Evolutionary conservation across 805 yeast genomes (phyloP).

Genomic region (Maudiozyma pseudohumilis): DNA sequence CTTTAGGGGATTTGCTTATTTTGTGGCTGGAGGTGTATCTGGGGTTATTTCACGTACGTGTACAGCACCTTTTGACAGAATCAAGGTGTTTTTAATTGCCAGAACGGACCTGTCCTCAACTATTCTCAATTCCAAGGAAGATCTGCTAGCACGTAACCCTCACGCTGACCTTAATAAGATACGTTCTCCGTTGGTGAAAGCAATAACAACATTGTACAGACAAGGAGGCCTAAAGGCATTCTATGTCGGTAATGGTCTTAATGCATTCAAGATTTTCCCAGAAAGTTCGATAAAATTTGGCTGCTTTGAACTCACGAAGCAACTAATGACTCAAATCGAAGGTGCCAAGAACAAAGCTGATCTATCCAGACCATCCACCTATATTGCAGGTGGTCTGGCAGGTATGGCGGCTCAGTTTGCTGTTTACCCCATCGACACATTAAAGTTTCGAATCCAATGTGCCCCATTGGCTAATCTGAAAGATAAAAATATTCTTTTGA

Average conservation of each 20-base stretch:
- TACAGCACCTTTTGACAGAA: slow-evolving; percentile 94
- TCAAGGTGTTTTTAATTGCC: slow-evolving; percentile 89
- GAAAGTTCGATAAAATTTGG: slow-evolving; percentile 98
- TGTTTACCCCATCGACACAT: slow-evolving; percentile 91
- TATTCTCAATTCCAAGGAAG: slow-evolving; percentile 45
- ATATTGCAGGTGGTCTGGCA: slow-evolving; percentile 90
- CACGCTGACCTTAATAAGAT: slow-evolving; percentile 36
- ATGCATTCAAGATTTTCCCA: slow-evolving; percentile 89
- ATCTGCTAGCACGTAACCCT: slow-evolving; percentile 35
- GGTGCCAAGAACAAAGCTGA: slow-evolving; percentile 63
- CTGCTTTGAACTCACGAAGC: slow-evolving; percentile 80
- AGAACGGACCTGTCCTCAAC: slow-evolving; percentile 74
- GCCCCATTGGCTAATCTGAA: slow-evolving; percentile 55
- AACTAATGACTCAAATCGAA: slow-evolving; percentile 61
- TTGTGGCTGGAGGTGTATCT: slow-evolving; percentile 88
- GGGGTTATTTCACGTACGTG: slow-evolving; percentile 94
- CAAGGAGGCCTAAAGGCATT: slow-evolving; percentile 85
- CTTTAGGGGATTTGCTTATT: slow-evolving; percentile 78
- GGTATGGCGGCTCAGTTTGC: slow-evolving; percentile 90
- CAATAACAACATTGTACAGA: slow-evolving; percentile 68
- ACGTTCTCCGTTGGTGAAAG: slow-evolving; percentile 68
- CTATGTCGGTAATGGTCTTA: slow-evolving; percentile 91
- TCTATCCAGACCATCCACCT: slow-evolving; percentile 68
- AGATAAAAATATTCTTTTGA: slow-evolving; percentile 51
- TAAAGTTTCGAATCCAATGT: slow-evolving; percentile 89